Base-by-base conservation (phyloP, 805 yeast species). In the Barnettozyma pratensis region DNA sequence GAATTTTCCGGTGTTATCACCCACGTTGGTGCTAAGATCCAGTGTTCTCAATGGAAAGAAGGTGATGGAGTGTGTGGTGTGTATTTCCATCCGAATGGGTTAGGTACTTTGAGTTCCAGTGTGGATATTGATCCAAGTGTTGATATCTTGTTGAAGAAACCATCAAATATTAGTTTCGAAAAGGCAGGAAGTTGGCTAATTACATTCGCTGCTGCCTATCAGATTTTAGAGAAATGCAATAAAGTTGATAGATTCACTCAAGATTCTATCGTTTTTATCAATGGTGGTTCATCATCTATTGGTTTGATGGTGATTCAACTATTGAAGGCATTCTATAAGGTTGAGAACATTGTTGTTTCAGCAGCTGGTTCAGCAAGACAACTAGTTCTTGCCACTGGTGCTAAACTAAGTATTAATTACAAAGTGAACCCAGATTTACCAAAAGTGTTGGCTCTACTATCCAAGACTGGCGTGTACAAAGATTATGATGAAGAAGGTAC, bases 241-340 rank as follows among this genome's bases (percentile, higher is more conserved):
- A 42, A 48, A 56, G 54, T 29, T 66, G 45, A 39, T 28, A 38
- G 28, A 29, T 58, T 76, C 5, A 71, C 70, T 37, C 65, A 67
- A 4, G 69, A 70, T 8, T 65, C 79, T 1, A 76, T 74, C 48
- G 76, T 87, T 3, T 69, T 87, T 41, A 70, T 89, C 39, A 72
- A 86, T 51, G 96, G 96, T 46, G 95, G 86, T 14, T 81, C 87
- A 2, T 79, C 95, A 2, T 71, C 82, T n/a, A 87, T 85, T 8
- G 96, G 94, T 2, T 64, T 79, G 50, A 74, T 72, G 65, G 74
- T 76, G 5, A 71, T 81, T 34, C 90, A 84, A 61, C 57, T 87
- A 29, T 75, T 83, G 19, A 83, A 77, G 60, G 58, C 72, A 27
- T 64, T 69, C 52, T 78, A 71, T 54, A 68, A 74, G n/a, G 77